Conservation (phyloP, 805 yeast species). For the Nakazawaea pomicola region DNA sequence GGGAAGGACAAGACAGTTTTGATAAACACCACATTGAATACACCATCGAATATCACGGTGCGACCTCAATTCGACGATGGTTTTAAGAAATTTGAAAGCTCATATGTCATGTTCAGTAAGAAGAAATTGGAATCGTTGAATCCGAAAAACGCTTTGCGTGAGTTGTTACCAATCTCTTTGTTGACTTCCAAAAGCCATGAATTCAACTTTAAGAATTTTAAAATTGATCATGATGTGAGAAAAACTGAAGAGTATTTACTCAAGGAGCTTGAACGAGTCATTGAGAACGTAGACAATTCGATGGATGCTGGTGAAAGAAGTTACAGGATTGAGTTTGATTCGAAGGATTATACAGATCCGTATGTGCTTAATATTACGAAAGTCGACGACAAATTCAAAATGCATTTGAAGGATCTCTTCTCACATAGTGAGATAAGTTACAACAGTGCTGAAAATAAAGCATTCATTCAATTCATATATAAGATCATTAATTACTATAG, state of each 20-base stretch:
- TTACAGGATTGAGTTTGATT: too few relatives aligned
- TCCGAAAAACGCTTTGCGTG: not conserved
- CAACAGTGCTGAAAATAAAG: not conserved
- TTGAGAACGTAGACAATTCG: not conserved
- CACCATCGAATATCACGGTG: not conserved
- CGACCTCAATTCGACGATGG: not conserved
- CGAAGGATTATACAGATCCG: too few relatives aligned
- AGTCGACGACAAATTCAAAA: too few relatives aligned
- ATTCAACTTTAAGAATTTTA: not conserved
- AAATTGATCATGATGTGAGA: not conserved
- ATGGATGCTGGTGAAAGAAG: too few relatives aligned
- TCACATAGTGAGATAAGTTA: too few relatives aligned
- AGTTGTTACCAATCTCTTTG: not conserved
- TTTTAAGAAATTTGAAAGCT: constrained; percentile 1
- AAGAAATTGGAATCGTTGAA: not conserved
- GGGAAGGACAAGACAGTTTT: not conserved
- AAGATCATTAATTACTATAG: constrained; percentile 5
- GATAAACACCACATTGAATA: constrained; percentile 2
- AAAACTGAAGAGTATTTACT: not conserved
- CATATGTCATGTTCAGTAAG: not conserved
- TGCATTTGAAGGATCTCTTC: too few relatives aligned
- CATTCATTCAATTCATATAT: constrained; percentile 7
- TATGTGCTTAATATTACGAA: too few relatives aligned
- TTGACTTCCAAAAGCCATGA: not conserved
- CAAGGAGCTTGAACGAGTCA: not conserved